Evolutionary conservation across 352 stramenopile species (phyloP).

Genomic region (Phytophthora fragariaefolia): DNA sequence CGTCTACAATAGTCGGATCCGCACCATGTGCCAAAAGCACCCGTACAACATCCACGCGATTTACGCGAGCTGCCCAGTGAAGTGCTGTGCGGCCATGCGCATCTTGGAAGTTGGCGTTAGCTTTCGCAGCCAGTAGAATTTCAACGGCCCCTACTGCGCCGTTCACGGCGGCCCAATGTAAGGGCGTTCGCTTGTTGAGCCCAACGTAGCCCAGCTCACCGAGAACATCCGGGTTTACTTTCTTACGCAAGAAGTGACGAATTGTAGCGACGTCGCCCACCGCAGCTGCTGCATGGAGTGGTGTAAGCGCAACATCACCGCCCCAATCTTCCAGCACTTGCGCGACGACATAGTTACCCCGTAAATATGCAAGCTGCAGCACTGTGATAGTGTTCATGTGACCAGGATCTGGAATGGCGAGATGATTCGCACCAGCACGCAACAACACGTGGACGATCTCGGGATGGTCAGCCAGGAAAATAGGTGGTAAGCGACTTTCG

Average conservation of each 20-base stretch:
- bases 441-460: constrained; percentile 81
- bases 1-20: constrained; percentile 76
- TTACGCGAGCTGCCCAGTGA: constrained; percentile 83
- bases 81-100: constrained; percentile 67
- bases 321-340: constrained; percentile 86
- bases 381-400: constrained; percentile 90
- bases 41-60: constrained; percentile 70
- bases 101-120: constrained; percentile 75
- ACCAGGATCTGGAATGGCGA: constrained; percentile 81
- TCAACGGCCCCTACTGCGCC: constrained; percentile 64
- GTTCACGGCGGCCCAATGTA: constrained; percentile 84
- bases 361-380: constrained; percentile 80
- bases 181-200: constrained; percentile 79
- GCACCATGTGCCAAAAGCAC: constrained; percentile 58
- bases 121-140: constrained; percentile 62
- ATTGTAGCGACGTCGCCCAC: constrained; percentile 74
- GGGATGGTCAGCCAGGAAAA: constrained; percentile 83
- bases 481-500: constrained; percentile 72
- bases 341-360: constrained; percentile 81
- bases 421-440: constrained; percentile 69
- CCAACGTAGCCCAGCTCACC: constrained; percentile 83
- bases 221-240: constrained; percentile 79
- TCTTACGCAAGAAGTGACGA: constrained; percentile 65
- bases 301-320: constrained; percentile 77
- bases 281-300: constrained; percentile 76